These are phyloP conservation scores for Reticulascus tulasneorum DNA, from an alignment of 2,329 filamentous ascomycete genomes.

Conservation along the genomic window DNA sequence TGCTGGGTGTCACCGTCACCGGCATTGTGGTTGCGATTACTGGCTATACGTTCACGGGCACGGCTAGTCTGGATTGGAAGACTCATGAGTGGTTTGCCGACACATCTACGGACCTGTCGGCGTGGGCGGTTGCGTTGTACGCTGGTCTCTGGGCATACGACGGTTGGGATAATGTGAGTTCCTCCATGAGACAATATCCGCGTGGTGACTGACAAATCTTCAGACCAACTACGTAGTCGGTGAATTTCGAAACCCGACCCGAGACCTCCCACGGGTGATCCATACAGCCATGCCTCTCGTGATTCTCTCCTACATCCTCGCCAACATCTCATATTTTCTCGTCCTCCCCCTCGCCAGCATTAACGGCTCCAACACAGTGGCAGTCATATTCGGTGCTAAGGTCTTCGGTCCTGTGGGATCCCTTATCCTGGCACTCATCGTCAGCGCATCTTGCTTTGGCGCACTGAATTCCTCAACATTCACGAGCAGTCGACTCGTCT, in stretches of 20 bases:
- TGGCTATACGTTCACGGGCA: constrained; percentile 72
- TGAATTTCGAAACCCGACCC: constrained; percentile 87
- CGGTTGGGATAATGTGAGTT: constrained; percentile 92
- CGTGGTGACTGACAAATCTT: not conserved
- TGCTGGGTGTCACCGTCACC: constrained; percentile 80
- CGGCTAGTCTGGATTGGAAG: constrained; percentile 82
- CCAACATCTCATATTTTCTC: constrained; percentile 91
- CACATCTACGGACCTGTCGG: constrained; percentile 73
- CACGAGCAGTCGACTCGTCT: constrained; percentile 86
- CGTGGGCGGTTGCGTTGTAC: constrained; percentile 92
- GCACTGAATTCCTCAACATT: constrained; percentile 93
- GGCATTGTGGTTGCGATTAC: constrained; percentile 88
- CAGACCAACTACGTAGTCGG: constrained; percentile 97
- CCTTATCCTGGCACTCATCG: constrained; percentile 80
- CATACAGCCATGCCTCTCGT: constrained; percentile 96
- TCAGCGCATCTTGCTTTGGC: constrained; percentile 89
- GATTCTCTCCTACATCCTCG: constrained; percentile 83
- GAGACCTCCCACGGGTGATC: constrained; percentile 89
- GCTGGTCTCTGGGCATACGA: constrained; percentile 97
- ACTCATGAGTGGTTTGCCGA: constrained; percentile 81
- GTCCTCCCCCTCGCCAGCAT: constrained; percentile 79
- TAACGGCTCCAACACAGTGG: constrained; percentile 89
- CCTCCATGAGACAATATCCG: constrained; percentile 5
- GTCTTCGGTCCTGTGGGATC: constrained; percentile 84
- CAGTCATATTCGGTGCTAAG: constrained; percentile 84